Base-by-base conservation (phyloP, 306 rosid genomes). In the Trifolium repens region DNA sequence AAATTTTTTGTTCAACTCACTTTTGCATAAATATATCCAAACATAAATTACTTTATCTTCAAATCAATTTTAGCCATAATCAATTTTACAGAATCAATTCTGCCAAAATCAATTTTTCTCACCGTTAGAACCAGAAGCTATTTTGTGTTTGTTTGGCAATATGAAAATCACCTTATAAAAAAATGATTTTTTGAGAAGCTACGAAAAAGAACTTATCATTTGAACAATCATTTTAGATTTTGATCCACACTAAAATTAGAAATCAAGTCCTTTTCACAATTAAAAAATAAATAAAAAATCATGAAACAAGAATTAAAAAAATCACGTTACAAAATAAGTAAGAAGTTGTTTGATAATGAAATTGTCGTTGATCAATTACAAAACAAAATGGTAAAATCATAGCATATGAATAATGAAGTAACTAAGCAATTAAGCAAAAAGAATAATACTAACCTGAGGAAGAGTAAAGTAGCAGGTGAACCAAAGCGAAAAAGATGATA, bases 371-470 rank as follows among this genome's bases (percentile, higher is more conserved):
- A 4, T 50, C 19, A 50, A 9, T 22, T 39, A 60, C 8, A 19
- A 27, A 30, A 32, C 14, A 13, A 32, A 74, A 63, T 22, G 5
- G 1, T 12, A 47, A 61, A 35, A 67, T 15, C 19, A 27, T 27
- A 27, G 32, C 32, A 64, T 1, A 13, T 22, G 24, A 22, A 22
- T 22, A 34, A 70, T 17, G 9, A 52, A 14, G 71, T 47, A 34
- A 75, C 71, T 7, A 49, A 78, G 52, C 24, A 57, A 69, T 68
- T 69, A 22, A 9, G 43, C 62, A 72, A 40, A 2, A 57, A 5
- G 14, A 19, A 27, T 17, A 10, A 24, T 59, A 91, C n/a, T n/a
- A n/a, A n/a, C 98, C 97, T 79, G 88, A 86, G 89, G 79, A 90
- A 54, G 82, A 80, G 87, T 83, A 74, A 84, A 81, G 57, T 50